A percentile compares a stretch with the other conserved stretches of the same genome.
Evolutionary conservation across 2,329 filamentous ascomycete genomes (phyloP).

Genomic region (Phyllosticta ampelicida): DNA sequence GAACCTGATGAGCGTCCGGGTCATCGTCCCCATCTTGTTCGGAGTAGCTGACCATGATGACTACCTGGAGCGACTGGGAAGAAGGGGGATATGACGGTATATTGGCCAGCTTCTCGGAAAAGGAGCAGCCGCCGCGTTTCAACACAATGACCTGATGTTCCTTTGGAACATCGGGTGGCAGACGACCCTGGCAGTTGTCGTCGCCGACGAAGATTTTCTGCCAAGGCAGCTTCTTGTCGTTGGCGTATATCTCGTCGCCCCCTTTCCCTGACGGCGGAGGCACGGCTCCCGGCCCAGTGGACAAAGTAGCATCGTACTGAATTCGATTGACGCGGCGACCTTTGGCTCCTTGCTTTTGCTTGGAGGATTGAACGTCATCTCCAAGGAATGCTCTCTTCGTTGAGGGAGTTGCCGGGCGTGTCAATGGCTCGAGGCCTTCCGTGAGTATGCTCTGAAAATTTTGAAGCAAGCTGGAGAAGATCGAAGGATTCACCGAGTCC

Average conservation of each 20-base stretch:
- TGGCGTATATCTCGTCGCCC: conserved; percentile 18
- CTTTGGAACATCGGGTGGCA: conserved; percentile 42
- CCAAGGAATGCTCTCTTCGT: conserved; percentile 2
- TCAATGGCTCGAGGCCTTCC: conserved; percentile 11
- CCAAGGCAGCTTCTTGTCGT: conserved; percentile 50
- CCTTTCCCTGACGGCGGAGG: conserved; percentile 52
- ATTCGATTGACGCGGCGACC: conserved; percentile 21
- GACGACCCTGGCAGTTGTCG: conserved; percentile 50
- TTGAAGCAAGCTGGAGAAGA: conserved; percentile 24
- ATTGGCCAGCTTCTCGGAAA: conserved; percentile 69
- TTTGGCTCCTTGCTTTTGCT: not conserved
- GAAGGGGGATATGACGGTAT: conserved; percentile 68
- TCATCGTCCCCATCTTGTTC: conserved; percentile 28
- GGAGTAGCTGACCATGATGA: conserved; percentile 62
- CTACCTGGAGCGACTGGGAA: conserved; percentile 57
- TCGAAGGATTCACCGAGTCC: conserved; percentile 17
- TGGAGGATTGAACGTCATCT: conserved; percentile 3
- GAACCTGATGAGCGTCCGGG: conserved; percentile 32
- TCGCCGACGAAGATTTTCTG: conserved; percentile 57
- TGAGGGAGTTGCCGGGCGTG: conserved; percentile 10
- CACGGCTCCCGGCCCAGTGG: conserved; percentile 53
- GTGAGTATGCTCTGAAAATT: conserved; percentile 27
- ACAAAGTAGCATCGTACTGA: conserved; percentile 36
- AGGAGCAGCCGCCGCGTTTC: conserved; percentile 72
- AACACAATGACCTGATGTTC: conserved; percentile 70